phyloP scores from a whole-genome alignment of 176 grass and related monocot genomes.

The Lolium rigidum region DNA sequence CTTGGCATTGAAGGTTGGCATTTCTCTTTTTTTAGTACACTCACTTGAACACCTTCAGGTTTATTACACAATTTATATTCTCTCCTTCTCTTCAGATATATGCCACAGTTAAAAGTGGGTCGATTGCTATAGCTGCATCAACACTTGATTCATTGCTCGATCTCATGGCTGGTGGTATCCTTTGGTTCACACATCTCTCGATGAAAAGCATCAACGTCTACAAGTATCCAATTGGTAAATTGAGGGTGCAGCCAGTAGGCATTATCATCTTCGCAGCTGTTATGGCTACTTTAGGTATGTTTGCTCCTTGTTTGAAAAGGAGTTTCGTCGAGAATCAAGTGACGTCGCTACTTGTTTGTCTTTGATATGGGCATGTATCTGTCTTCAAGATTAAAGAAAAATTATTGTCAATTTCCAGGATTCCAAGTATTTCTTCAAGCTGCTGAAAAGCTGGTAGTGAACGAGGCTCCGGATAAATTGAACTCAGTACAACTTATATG shows the following conservation, averaged over 20 bases:
- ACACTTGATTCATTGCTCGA: constrained; percentile 94
- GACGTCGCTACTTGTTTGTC: not conserved
- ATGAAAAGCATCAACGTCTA: constrained; percentile 92
- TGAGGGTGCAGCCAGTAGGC: constrained; percentile 91
- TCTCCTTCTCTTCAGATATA: constrained; percentile 57
- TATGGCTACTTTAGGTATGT: constrained; percentile 93
- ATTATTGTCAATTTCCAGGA: constrained; percentile 50
- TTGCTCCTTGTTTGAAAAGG: constrained; percentile 27
- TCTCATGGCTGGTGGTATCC: constrained; percentile 94
- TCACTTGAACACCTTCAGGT: not conserved
- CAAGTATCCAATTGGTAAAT: constrained; percentile 94
- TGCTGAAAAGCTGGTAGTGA: constrained; percentile 75
- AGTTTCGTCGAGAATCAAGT: not conserved
- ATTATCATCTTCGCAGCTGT: constrained; percentile 94
- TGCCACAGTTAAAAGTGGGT: constrained; percentile 89
- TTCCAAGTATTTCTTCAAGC: constrained; percentile 94
- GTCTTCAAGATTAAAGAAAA: constrained; percentile 11
- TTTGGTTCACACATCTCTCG: constrained; percentile 98
- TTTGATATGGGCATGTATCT: not conserved
- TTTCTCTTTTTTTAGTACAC: not conserved
- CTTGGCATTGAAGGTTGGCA: constrained; percentile 76
- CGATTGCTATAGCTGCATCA: constrained; percentile 95
- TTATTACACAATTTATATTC: constrained; percentile 15
- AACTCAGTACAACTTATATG: constrained; percentile 68
- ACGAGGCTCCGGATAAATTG: constrained; percentile 64